Conservation (phyloP, 345 rosid species). For the Mangifera indica region DNA sequence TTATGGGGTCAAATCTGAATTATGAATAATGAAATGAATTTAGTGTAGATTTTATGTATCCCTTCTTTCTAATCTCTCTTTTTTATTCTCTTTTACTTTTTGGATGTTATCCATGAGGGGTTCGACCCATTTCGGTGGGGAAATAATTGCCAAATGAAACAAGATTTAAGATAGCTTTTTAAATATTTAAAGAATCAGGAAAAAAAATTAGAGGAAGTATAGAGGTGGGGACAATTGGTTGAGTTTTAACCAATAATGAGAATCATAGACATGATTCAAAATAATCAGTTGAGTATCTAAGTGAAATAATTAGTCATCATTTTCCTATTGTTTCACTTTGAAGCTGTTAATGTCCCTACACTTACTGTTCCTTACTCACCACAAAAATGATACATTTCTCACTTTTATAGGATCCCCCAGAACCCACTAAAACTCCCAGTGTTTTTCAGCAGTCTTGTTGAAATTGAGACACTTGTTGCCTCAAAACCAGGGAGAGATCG, state of each 20-base stretch:
- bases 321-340: slow-evolving; percentile 40
- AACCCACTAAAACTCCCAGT: slow-evolving; percentile 30
- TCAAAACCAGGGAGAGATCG: slow-evolving; percentile 1
- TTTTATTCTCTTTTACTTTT: too few relatives aligned
- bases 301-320: slow-evolving; percentile 63
- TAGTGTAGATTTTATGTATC: too few relatives aligned
- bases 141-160: background rate
- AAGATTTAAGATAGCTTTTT: background rate
- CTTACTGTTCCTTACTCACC: slow-evolving; percentile 32
- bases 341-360: slow-evolving; percentile 33
- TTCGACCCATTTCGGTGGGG: background rate
- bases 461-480: slow-evolving; percentile 23
- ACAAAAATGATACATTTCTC: slow-evolving; percentile 33
- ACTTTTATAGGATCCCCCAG: slow-evolving; percentile 39
- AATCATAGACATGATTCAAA: slow-evolving; percentile 42
- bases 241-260: slow-evolving; percentile 40
- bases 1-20: too few relatives aligned
- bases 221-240: slow-evolving; percentile 20
- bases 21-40: too few relatives aligned
- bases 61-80: too few relatives aligned
- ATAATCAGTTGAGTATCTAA: slow-evolving; percentile 50
- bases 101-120: too few relatives aligned
- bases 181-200: background rate
- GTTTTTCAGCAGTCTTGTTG: slow-evolving; percentile 33
- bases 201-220: slow-evolving; percentile 10